Conservation (phyloP, 495 filamentous ascomycete species). For the Xylaria venustula region DNA sequence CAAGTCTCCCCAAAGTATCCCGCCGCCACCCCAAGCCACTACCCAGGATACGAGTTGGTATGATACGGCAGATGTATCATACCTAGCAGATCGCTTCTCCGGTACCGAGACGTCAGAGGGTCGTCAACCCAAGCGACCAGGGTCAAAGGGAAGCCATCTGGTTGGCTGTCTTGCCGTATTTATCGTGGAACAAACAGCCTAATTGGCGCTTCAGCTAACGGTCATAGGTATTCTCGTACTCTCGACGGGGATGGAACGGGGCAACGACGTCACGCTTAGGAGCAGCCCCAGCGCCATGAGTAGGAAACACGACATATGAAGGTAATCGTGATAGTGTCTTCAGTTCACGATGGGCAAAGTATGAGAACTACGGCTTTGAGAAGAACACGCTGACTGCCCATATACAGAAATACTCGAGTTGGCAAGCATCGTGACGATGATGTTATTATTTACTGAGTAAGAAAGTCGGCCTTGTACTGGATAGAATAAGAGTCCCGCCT, state of each 20-base stretch:
- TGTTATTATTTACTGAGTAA: too few relatives aligned
- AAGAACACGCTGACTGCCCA: background rate
- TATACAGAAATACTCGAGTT: background rate
- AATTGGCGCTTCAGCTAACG: background rate
- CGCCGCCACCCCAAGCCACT: background rate
- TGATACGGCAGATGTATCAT: too few relatives aligned
- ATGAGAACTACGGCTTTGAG: background rate
- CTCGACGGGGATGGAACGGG: background rate
- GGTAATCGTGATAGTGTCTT: background rate
- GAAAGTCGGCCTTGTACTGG: too few relatives aligned
- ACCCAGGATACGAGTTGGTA: background rate
- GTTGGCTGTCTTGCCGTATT: background rate
- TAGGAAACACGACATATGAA: background rate
- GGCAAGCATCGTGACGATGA: too few relatives aligned
- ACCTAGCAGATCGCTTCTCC: background rate
- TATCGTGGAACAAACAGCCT: background rate
- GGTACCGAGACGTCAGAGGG: background rate
- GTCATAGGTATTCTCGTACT: background rate
- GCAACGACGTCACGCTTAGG: slow-evolving; percentile 7
- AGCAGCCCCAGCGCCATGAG: background rate
- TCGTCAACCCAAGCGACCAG: background rate
- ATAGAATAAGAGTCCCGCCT: too few relatives aligned
- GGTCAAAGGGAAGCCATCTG: background rate
- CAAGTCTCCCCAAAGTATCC: slow-evolving; percentile 24
- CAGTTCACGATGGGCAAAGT: background rate